phyloP scores from a whole-genome alignment of 2,329 filamentous ascomycete species.

The Pseudovirgaria hyperparasitica region DNA sequence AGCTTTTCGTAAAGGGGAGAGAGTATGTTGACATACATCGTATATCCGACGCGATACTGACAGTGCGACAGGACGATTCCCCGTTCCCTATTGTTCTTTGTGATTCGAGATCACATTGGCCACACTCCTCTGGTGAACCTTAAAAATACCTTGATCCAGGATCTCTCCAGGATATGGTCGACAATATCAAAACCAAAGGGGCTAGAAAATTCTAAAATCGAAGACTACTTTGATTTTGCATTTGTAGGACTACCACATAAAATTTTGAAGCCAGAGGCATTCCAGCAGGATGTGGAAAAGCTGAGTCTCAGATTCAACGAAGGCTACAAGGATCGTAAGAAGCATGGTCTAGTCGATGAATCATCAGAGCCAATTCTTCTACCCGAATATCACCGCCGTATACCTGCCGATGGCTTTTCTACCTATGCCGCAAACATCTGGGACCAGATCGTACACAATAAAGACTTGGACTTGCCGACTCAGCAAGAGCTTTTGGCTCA shows the following conservation, averaged over 20 bases:
- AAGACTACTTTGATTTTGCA: slow-evolving; percentile 97
- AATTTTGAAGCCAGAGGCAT: slow-evolving; percentile 87
- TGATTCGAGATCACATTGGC: slow-evolving; percentile 93
- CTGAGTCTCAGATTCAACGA: slow-evolving; percentile 72
- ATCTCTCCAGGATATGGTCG: slow-evolving; percentile 83
- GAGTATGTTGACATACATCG: slow-evolving; percentile 45
- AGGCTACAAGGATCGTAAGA: slow-evolving; percentile 60
- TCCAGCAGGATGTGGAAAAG: slow-evolving; percentile 65
- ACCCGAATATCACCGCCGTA: slow-evolving; percentile 87
- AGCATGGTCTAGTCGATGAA: slow-evolving; percentile 51
- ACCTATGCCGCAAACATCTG: slow-evolving; percentile 88
- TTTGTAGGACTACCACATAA: slow-evolving; percentile 95
- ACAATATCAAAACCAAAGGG: slow-evolving; percentile 84
- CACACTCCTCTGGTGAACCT: slow-evolving; percentile 83
- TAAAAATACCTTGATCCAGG: slow-evolving; percentile 78
- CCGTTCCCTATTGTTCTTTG: slow-evolving; percentile 90
- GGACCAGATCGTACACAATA: slow-evolving; percentile 99
- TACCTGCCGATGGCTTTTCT: slow-evolving; percentile 93
- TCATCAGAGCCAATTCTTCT: slow-evolving; percentile 72
- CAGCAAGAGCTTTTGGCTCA: slow-evolving; percentile 95
- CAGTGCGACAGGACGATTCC: slow-evolving; percentile 55
- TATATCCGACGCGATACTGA: slow-evolving; percentile 9
- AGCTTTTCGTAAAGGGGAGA: slow-evolving; percentile 91
- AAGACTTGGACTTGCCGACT: slow-evolving; percentile 89
- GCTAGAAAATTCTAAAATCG: slow-evolving; percentile 76